Evolutionary conservation across 2,329 filamentous ascomycete species (phyloP).

Genomic region (Nemania diffusa): DNA sequence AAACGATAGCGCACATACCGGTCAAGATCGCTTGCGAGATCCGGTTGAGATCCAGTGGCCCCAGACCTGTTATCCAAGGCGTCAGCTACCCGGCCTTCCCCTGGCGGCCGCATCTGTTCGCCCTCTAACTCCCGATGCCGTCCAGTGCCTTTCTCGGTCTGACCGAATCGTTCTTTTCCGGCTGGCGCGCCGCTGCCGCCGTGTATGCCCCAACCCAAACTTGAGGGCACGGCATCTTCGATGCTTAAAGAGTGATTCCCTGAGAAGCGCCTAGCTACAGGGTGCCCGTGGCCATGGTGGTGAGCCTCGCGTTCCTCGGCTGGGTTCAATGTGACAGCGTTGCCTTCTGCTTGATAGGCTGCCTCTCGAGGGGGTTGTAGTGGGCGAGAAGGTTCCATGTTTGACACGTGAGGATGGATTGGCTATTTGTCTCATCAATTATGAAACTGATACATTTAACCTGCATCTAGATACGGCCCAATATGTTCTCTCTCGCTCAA

Average conservation of each 20-base stretch:
- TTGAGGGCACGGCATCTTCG: slow-evolving; percentile 43
- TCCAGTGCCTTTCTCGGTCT: slow-evolving; percentile 39
- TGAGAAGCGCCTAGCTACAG: slow-evolving; percentile 40
- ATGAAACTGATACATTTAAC: background rate
- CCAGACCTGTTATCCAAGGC: slow-evolving; percentile 45
- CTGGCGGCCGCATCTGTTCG: slow-evolving; percentile 45
- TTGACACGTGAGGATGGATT: background rate
- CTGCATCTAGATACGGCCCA: background rate
- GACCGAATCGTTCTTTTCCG: slow-evolving; percentile 42
- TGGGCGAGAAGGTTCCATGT: slow-evolving; percentile 45
- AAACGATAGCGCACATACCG: slow-evolving; percentile 42
- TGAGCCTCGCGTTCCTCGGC: slow-evolving; percentile 39
- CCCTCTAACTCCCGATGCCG: slow-evolving; percentile 45
- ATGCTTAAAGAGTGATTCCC: slow-evolving; percentile 30
- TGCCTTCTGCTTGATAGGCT: slow-evolving; percentile 45
- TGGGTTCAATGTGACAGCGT: slow-evolving; percentile 43
- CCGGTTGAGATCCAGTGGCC: slow-evolving; percentile 45
- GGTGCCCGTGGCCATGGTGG: slow-evolving; percentile 26
- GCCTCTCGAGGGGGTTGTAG: slow-evolving; percentile 43
- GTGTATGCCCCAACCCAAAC: slow-evolving; percentile 42
- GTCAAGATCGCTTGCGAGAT: slow-evolving; percentile 47
- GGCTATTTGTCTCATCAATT: background rate
- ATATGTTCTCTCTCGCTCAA: background rate
- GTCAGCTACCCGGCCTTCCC: slow-evolving; percentile 46
- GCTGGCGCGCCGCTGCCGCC: slow-evolving; percentile 44